A percentile compares a stretch with the other conserved stretches of the same genome.
Evolutionary conservation across 768 basidiomycete species (phyloP).

Genomic region (Lyophyllum atratum): DNA sequence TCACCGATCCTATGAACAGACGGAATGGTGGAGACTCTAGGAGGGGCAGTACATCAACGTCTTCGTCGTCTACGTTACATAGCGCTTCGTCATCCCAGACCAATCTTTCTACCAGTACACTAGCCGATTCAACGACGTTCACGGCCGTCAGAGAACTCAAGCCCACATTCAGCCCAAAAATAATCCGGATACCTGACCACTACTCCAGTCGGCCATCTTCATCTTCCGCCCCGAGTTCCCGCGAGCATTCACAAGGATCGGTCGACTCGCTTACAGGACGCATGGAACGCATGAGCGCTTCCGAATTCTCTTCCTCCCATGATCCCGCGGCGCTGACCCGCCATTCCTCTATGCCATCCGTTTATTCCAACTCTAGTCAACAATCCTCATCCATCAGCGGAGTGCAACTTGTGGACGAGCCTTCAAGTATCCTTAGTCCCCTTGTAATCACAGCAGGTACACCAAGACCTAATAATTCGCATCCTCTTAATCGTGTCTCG

Average conservation of each 20-base stretch:
- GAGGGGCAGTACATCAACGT: not conserved
- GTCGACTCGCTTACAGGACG: slow-evolving; percentile 27
- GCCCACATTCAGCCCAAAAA: slow-evolving; percentile 68
- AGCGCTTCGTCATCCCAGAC: slow-evolving; percentile 4
- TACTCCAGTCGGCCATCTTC: slow-evolving; percentile 29
- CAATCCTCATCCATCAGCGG: slow-evolving; percentile 21
- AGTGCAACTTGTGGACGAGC: slow-evolving; percentile 44
- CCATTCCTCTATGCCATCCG: slow-evolving; percentile 35
- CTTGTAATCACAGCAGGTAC: slow-evolving; percentile 34
- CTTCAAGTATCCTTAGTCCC: slow-evolving; percentile 46
- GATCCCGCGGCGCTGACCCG: slow-evolving; percentile 25
- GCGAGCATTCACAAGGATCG: slow-evolving; percentile 20
- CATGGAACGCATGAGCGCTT: slow-evolving; percentile 29
- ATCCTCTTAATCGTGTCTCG: slow-evolving; percentile 29
- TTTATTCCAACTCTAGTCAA: slow-evolving; percentile 6
- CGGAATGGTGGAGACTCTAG: not conserved
- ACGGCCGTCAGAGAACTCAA: slow-evolving; percentile 55
- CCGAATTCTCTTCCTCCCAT: slow-evolving; percentile 9
- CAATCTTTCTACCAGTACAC: slow-evolving; percentile 15
- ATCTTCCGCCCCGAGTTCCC: slow-evolving; percentile 19
- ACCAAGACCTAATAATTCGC: slow-evolving; percentile 26
- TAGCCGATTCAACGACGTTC: slow-evolving; percentile 41
- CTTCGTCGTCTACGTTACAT: not conserved
- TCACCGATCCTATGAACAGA: slow-evolving; percentile 12
- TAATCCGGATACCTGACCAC: slow-evolving; percentile 69